Evolutionary conservation across 2,329 filamentous ascomycete species (phyloP).

Genomic region (Aureobasidium namibiae): DNA sequence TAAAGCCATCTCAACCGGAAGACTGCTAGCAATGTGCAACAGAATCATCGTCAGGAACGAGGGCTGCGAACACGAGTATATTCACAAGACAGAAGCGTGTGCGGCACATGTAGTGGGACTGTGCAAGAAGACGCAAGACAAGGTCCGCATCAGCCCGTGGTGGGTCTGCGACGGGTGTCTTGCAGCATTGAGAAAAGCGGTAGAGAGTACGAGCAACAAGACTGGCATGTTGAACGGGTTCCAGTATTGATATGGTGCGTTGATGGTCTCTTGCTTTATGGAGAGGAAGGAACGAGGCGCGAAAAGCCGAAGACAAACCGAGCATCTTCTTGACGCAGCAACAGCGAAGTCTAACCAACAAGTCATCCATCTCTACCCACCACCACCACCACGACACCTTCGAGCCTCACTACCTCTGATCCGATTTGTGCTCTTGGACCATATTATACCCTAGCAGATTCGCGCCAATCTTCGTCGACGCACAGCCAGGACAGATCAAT

Average conservation of each 20-base stretch:
- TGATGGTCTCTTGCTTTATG: background rate
- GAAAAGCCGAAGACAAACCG: background rate
- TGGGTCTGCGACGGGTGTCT: background rate
- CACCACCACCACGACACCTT: background rate
- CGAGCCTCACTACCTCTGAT: background rate
- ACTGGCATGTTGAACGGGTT: background rate
- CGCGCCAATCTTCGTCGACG: background rate
- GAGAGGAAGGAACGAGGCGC: background rate
- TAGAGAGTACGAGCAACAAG: background rate
- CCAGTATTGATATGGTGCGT: background rate
- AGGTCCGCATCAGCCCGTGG: background rate
- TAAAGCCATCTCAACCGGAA: too few species aligned
- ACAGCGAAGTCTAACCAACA: background rate
- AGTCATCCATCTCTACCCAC: background rate
- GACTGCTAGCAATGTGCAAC: background rate
- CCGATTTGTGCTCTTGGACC: background rate
- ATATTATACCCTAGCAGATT: background rate
- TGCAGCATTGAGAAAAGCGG: background rate
- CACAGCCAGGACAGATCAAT: background rate
- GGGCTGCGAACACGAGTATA: background rate
- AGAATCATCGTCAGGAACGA: background rate
- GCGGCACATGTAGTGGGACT: background rate
- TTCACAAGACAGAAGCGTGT: background rate
- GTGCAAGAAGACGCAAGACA: conserved; percentile 9
- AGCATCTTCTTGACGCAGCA: background rate